A percentile compares a stretch with the other conserved stretches of the same genome.
Conservation (phyloP, 306 rosid species). For the Phaseolus lunatus region DNA sequence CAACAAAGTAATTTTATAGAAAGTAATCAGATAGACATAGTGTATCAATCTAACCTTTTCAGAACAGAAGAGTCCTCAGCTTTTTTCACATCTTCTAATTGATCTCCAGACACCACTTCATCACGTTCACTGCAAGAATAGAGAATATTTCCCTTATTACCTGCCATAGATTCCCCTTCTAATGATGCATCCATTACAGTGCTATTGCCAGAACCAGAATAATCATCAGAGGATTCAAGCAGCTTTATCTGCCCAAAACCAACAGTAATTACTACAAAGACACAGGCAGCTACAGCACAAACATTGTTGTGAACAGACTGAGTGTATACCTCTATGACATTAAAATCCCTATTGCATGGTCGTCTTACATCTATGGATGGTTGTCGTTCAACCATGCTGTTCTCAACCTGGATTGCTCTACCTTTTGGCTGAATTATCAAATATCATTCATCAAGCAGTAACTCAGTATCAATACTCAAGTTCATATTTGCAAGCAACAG, state of each 20-base stretch:
- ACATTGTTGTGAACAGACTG: slow-evolving; percentile 33
- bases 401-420: slow-evolving; percentile 73
- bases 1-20: slow-evolving; percentile 29
- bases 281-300: slow-evolving; percentile 34
- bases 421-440: slow-evolving; percentile 70
- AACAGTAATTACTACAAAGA: slow-evolving; percentile 43
- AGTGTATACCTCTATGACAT: slow-evolving; percentile 72
- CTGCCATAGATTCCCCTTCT: slow-evolving; percentile 46
- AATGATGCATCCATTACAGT: slow-evolving; percentile 44
- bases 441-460: slow-evolving; percentile 30
- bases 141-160: slow-evolving; percentile 39
- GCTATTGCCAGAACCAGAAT: slow-evolving; percentile 50
- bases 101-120: slow-evolving; percentile 50
- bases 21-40: slow-evolving; percentile 32
- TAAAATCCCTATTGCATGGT: slow-evolving; percentile 64
- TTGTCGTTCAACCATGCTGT: slow-evolving; percentile 64
- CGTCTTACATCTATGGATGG: slow-evolving; percentile 63
- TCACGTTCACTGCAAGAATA: slow-evolving; percentile 41
- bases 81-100: slow-evolving; percentile 49
- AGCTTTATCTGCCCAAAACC: slow-evolving; percentile 65
- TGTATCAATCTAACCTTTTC: slow-evolving; percentile 52
- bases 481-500: slow-evolving; percentile 34
- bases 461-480: slow-evolving; percentile 25
- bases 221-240: slow-evolving; percentile 54
- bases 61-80: slow-evolving; percentile 43